Conservation (phyloP, 2,329 filamentous ascomycete genomes). For the Chalaropsis thielavioides region DNA sequence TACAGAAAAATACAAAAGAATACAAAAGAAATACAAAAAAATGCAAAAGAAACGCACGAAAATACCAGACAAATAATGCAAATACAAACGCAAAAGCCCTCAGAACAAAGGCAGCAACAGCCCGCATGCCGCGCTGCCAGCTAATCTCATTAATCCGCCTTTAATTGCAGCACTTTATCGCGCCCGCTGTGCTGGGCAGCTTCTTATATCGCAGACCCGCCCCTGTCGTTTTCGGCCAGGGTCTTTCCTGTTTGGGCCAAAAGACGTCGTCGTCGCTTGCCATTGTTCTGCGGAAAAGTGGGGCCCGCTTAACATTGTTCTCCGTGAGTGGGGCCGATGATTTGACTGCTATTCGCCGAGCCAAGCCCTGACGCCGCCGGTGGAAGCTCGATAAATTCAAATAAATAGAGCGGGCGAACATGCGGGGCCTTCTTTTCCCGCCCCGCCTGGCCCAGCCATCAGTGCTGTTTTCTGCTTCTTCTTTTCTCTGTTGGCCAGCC, state of each 20-base stretch:
- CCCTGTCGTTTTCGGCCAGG: not conserved
- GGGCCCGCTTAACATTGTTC: slow-evolving; percentile 14
- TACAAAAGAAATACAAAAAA: not conserved
- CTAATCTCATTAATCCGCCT: not conserved
- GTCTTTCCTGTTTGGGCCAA: not conserved
- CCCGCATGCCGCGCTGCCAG: not conserved
- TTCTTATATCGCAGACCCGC: not conserved
- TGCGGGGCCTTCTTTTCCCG: too few species aligned
- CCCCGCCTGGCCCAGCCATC: not conserved
- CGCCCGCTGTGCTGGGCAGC: not conserved
- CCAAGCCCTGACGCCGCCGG: not conserved
- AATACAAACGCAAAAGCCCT: too few species aligned
- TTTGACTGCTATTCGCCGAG: not conserved
- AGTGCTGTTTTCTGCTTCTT: too few species aligned
- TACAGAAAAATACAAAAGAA: not conserved
- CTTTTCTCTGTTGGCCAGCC: too few species aligned
- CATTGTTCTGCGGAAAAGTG: slow-evolving; percentile 16
- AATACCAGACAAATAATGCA: too few species aligned
- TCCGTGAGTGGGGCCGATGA: slow-evolving; percentile 6
- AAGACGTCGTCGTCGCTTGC: slow-evolving; percentile 11
- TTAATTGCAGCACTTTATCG: not conserved
- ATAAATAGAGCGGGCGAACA: not conserved
- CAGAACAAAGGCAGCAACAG: too few species aligned
- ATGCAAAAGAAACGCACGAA: too few species aligned
- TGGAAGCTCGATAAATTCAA: not conserved